Evolutionary conservation across 805 yeast genomes (phyloP), one percentile per base, ranked within the genome.

Genomic region (Zygosaccharomyces kombuchaensis): DNA sequence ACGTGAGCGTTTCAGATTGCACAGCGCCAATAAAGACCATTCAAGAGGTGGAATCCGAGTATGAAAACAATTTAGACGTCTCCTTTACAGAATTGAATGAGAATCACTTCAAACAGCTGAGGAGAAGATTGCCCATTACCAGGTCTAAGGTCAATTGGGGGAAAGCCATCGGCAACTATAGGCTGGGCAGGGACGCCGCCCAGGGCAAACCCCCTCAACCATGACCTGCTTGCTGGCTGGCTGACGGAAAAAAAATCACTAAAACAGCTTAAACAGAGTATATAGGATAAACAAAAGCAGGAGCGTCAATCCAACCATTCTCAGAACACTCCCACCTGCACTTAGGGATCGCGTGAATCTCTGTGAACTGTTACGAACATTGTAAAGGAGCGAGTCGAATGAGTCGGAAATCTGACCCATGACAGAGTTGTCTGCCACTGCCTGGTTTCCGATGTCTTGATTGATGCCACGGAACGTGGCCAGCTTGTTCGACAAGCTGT

Each of bases 111-210:
- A 93, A 91, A 68, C 76, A 77, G 49, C 75, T 91, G 56, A 79
- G 99, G 69, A 82, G 99, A 66, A 87, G 87, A 63, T 73, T 91
- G 52, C 99, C 99, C 6, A 82, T 91, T 16, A 91, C 96, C 16
- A 77, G 96, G 62, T 78, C 96, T 13, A 89, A 85, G 63, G 84
- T 91, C 58, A 87, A 87, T 63, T 91, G 99, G 99, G 96, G 96
- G 25, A 86, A 80, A 60, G 87, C 96, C 9, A 87, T 88, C 56
- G 95, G 95, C 13, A 86, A 82, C 62, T 90, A 90, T 68, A 79
- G 87, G 59, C 71, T 91, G 36, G 98, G 98, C 13, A 81, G 81
- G 53, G 90, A 85, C 60, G 89, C 82, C 27, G 82, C 74, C 9
- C 71, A 73, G 43, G 74, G 72, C 42, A 58, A 68, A 59, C 42